Evolutionary conservation across 2,329 filamentous ascomycete species (phyloP), one percentile per base, ranked within the genome.

Genomic region (Alternaria ethzedia): DNA sequence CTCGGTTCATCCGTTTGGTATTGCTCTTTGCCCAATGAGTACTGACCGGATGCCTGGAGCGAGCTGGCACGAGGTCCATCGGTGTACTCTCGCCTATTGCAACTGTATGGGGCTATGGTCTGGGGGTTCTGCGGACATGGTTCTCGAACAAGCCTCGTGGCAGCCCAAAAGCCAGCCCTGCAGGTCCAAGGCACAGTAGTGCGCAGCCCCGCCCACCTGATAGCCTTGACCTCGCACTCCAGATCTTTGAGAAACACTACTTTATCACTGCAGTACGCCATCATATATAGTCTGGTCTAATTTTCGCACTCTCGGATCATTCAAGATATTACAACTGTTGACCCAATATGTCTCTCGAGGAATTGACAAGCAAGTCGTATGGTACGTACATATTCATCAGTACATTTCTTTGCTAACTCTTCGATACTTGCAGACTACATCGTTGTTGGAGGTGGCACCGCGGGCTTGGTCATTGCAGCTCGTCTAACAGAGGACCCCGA

Each of bases 371-470:
- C 49, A 71, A 68, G 28, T 60, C 66, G n/a, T 77, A 72, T 61
- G 58, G 58, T 61, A 50, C n/a, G 52, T 36, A 25, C 4, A 25
- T 4, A 3, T 43, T 11, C 12, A 9, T 52, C 30, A 15, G 15
- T 21, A 52, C 12, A 4, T 10, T 25, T 21, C 30, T 4, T 25
- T 13, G 15, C 45, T 61, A 50, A 61, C 11, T 17, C 3, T 59
- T 12, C 23, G 23, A 5, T 6, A 4, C 30, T 23, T 55, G 12
- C 17, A 62, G 73, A 76, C 61, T 69, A 69, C 47, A 52, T 69
- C 46, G 57, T 77, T 13, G 61, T 68, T 49, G 76, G 76, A 15
- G 75, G 75, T 15, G 76, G 75, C 2, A 77, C 75, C 5, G 72
- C 75, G 11, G 76, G 75, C 20, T 63, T 78, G 0, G 71, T 74